These are phyloP conservation scores for Sclerotinia subarctica DNA, from an alignment of 2,329 filamentous ascomycete species.

Conservation along the genomic window DNA sequence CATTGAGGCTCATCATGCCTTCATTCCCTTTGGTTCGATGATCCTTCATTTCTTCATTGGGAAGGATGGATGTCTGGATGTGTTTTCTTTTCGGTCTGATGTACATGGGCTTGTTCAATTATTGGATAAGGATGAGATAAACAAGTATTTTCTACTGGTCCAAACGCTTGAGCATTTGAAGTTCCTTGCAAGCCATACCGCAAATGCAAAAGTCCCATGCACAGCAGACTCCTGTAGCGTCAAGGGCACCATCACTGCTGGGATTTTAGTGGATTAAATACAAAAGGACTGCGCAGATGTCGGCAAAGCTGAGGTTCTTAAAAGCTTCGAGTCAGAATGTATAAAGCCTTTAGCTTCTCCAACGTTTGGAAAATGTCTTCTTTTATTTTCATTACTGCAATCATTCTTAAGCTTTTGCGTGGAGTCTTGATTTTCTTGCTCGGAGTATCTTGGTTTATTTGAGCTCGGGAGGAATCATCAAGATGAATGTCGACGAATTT, in stretches of 20 bases:
- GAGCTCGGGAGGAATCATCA: neutral
- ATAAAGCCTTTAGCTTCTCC: neutral
- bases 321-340: neutral
- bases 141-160: too few species aligned
- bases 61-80: too few species aligned
- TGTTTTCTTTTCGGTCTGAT: too few species aligned
- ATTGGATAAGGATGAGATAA: too few species aligned
- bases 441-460: too few species aligned
- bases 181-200: neutral
- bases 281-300: neutral
- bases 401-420: neutral
- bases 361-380: neutral
- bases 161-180: too few species aligned
- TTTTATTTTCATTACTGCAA: neutral
- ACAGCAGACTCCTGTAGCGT: neutral
- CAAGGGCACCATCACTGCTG: neutral
- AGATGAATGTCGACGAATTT: neutral
- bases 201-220: neutral
- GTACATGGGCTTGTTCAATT: too few species aligned
- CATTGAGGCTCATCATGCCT: too few species aligned
- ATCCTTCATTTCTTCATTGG: too few species aligned
- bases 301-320: neutral
- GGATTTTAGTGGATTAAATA: neutral
- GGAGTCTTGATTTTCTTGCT: neutral
- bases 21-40: too few species aligned